These are phyloP conservation scores for Amphibolis antarctica DNA, from an alignment of 106 monocot genomes.

Conservation along the genomic window DNA sequence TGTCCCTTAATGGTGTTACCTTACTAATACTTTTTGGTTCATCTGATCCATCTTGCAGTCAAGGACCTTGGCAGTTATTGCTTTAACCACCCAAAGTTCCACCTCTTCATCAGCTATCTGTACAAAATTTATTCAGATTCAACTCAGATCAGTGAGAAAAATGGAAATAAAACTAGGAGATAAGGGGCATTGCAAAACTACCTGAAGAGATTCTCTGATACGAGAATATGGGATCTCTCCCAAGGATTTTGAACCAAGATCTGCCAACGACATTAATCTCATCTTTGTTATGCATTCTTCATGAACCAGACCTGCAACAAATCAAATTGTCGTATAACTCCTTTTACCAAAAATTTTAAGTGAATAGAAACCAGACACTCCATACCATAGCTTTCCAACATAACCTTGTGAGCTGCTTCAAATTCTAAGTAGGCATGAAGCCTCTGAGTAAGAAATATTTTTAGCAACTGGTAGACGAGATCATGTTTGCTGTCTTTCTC, in stretches of 20 bases:
- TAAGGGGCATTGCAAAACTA: slow-evolving; percentile 12
- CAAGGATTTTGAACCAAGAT: slow-evolving; percentile 48
- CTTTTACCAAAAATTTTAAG: not conserved
- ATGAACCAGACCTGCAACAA: slow-evolving; percentile 53
- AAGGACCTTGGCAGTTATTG: slow-evolving; percentile 61
- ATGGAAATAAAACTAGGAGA: not conserved
- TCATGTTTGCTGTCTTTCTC: slow-evolving; percentile 75
- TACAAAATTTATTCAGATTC: not conserved
- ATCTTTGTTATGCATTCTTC: slow-evolving; percentile 87
- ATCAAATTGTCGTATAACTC: not conserved
- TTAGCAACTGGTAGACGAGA: slow-evolving; percentile 55
- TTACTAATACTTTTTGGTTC: slow-evolving; percentile 70
- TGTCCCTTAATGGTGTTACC: too few species aligned
- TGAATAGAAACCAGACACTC: not conserved
- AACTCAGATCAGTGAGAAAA: not conserved
- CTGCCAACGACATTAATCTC: slow-evolving; percentile 71
- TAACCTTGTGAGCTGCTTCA: slow-evolving; percentile 46
- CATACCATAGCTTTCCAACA: slow-evolving; percentile 71
- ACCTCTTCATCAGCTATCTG: slow-evolving; percentile 86
- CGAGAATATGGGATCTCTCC: slow-evolving; percentile 64
- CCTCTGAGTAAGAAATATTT: slow-evolving; percentile 72
- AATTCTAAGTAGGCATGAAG: slow-evolving; percentile 81
- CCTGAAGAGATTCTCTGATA: slow-evolving; percentile 68
- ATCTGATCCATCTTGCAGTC: slow-evolving; percentile 96
- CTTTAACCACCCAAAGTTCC: slow-evolving; percentile 87